Evolutionary conservation across 2,329 filamentous ascomycete species (phyloP).

Genomic region (Paramyrothecium roridum): DNA sequence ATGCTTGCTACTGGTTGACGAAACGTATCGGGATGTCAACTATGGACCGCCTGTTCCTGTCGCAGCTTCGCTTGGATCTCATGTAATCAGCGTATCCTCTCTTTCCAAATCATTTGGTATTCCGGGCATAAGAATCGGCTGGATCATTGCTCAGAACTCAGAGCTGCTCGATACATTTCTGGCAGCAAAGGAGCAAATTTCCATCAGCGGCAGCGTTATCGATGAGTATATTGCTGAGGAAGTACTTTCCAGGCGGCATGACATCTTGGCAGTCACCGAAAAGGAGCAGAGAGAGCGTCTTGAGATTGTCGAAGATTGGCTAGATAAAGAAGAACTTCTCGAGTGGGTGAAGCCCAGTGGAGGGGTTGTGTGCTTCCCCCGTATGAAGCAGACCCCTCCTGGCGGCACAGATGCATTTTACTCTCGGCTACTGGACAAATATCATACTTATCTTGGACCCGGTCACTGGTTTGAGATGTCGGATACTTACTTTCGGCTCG

Average conservation of each 20-base stretch:
- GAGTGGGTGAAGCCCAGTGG: constrained; percentile 18
- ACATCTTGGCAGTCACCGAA: constrained; percentile 6
- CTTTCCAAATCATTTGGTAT: constrained; percentile 17
- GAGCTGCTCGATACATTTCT: constrained; percentile 15
- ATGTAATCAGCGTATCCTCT: constrained; percentile 16
- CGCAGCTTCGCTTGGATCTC: constrained; percentile 9
- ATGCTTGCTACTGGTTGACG: constrained; percentile 13
- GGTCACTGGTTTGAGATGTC: constrained; percentile 19
- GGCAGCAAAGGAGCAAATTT: constrained; percentile 19
- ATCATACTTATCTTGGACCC: constrained; percentile 16
- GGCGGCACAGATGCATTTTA: constrained; percentile 13
- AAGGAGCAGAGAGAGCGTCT: constrained; percentile 15
- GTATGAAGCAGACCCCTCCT: constrained; percentile 14
- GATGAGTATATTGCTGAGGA: constrained; percentile 17
- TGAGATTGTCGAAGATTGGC: constrained; percentile 14
- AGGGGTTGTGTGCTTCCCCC: constrained; percentile 18
- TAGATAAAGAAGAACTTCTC: constrained; percentile 15
- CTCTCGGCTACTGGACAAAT: constrained; percentile 10
- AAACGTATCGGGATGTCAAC: constrained; percentile 16
- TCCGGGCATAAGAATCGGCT: constrained; percentile 16
- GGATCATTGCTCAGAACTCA: constrained; percentile 11
- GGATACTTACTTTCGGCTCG: constrained; percentile 17
- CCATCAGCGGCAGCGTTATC: constrained; percentile 16
- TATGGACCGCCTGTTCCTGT: constrained; percentile 8
- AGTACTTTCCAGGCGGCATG: constrained; percentile 8